Conservation (phyloP, 1,284 basidiomycete genomes). For the Salmacisia buchloeana region DNA sequence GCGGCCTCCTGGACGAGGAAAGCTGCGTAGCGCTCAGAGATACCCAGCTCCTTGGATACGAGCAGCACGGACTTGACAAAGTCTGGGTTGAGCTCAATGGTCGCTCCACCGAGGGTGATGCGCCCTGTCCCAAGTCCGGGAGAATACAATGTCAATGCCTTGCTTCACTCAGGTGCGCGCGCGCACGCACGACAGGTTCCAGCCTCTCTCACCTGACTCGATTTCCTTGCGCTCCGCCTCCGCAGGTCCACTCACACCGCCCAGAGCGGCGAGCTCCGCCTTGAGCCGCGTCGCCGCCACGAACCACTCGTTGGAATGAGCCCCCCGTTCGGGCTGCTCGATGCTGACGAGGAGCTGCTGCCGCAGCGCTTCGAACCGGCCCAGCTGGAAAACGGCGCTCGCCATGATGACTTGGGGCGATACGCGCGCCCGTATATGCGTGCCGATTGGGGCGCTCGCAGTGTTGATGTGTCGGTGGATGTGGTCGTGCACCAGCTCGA, state of each 20-base stretch:
- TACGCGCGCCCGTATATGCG: no score
- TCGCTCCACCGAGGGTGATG: conserved; percentile 38
- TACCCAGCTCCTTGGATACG: conserved; percentile 33
- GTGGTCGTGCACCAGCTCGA: no score
- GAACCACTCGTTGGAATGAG: conserved; percentile 42
- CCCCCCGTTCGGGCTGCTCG: conserved; percentile 24
- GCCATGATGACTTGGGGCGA: no score
- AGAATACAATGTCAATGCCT: not conserved
- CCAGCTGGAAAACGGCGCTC: not conserved
- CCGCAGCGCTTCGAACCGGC: conserved; percentile 21
- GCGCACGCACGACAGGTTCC: not conserved
- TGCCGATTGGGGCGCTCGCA: no score
- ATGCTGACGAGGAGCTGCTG: conserved; percentile 32
- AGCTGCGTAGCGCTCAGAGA: conserved; percentile 47
- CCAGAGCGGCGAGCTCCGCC: conserved; percentile 38
- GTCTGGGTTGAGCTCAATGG: conserved; percentile 41
- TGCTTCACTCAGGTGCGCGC: not conserved
- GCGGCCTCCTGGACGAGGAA: conserved; percentile 46
- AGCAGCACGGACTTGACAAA: conserved; percentile 44
- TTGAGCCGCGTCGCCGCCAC: conserved; percentile 40
- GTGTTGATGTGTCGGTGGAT: no score
- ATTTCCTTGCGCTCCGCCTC: conserved; percentile 45
- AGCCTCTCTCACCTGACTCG: conserved; percentile 26
- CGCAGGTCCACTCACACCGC: conserved; percentile 27
- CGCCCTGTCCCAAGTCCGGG: conserved; percentile 24